Evolutionary conservation across 176 grass and related monocot species (phyloP).

Genomic region (Leersia perrieri): DNA sequence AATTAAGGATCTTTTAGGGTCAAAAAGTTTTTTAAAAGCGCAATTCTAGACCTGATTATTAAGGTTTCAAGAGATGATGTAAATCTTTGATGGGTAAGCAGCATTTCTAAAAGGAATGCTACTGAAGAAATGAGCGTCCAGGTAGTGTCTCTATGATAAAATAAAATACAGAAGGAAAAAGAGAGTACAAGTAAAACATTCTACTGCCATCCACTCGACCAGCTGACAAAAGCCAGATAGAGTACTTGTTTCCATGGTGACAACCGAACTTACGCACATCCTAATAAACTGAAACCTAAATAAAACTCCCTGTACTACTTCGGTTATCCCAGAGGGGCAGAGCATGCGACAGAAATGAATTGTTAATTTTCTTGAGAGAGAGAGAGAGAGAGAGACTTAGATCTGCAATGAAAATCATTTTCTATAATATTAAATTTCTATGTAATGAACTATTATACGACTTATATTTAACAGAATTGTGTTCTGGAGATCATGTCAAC

Average conservation of each 20-base stretch:
- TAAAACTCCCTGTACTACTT: background rate
- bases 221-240: background rate
- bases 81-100: background rate
- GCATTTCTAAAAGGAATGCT: background rate
- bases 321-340: background rate
- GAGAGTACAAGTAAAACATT: background rate
- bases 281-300: background rate
- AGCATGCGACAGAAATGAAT: too few relatives aligned
- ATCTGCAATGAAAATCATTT: background rate
- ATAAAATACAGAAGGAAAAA: background rate
- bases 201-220: background rate
- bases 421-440: background rate
- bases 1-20: background rate
- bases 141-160: background rate
- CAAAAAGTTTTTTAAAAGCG: background rate
- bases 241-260: background rate
- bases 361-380: too few relatives aligned
- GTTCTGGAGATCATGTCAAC: background rate
- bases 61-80: background rate
- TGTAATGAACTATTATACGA: background rate
- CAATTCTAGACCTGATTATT: background rate
- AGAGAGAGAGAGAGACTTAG: too few relatives aligned
- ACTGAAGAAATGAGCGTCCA: background rate
- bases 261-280: background rate
- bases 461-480: background rate